phyloP scores from a whole-genome alignment of 768 basidiomycete species.

The Leucocoprinus leucothites region DNA sequence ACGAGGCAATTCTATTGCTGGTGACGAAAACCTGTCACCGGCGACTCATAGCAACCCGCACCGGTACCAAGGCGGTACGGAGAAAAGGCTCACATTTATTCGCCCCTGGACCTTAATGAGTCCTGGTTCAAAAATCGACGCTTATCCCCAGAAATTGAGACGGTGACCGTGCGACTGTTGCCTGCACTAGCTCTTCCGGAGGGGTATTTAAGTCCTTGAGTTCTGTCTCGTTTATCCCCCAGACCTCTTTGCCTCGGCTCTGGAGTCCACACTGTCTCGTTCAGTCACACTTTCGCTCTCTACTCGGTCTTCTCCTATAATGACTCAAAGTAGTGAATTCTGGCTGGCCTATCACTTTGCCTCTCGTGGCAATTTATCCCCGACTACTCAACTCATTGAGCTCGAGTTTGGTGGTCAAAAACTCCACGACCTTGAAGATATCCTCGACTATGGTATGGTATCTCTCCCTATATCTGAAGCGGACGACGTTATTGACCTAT shows the following conservation, averaged over 20 bases:
- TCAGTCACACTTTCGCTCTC: background rate
- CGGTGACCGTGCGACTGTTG: background rate
- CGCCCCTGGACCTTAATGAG: no score
- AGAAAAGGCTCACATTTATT: no score
- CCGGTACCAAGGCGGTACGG: no score
- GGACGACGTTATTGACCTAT: slow-evolving; percentile 16
- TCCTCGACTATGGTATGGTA: slow-evolving; percentile 39
- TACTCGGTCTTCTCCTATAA: background rate
- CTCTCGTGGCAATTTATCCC: slow-evolving; percentile 38
- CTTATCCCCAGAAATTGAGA: background rate
- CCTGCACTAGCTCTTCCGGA: background rate
- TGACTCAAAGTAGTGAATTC: slow-evolving; percentile 27
- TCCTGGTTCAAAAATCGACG: background rate
- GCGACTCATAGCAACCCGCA: no score
- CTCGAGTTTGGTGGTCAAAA: slow-evolving; percentile 38
- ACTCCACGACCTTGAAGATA: slow-evolving; percentile 43
- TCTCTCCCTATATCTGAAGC: background rate
- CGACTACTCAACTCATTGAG: slow-evolving; percentile 46
- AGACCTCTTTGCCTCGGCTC: background rate
- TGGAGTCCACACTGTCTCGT: background rate
- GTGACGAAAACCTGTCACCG: no score
- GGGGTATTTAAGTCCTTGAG: background rate
- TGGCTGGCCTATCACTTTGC: slow-evolving; percentile 48
- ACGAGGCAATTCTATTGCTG: no score
- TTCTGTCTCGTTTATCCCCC: background rate